Evolutionary conservation across 2,329 filamentous ascomycete genomes (phyloP), one percentile per base, ranked within the genome.

Genomic region (Chaetothyriales sp.): DNA sequence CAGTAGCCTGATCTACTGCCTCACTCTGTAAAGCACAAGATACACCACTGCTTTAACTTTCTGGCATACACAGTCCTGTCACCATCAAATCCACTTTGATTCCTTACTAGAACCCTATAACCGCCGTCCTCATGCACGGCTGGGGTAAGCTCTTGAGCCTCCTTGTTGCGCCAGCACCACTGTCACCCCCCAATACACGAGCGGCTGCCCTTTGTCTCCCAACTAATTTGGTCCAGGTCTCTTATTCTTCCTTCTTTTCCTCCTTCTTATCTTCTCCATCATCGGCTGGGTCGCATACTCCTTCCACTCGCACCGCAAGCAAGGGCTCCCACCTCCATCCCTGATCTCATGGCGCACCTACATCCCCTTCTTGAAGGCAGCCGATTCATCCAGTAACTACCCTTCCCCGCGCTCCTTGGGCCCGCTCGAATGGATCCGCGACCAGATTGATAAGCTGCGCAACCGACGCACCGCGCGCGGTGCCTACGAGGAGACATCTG

Each of bases 241-340:
- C 56, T 79, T 89, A 69, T 76, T 88, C 65, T 80, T 93, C 63
- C 75, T 86, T 62, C 66, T 90, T 62, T 60, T 86, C 58, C 69
- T 87, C 59, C 64, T 85, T 61, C 62, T 79, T 49, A 53, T 82
- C 50, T 66, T 72, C 50, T 77, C 68, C 22, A 79, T 70, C 51
- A 67, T 75, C 51, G 80, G 75, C 62, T 90, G 83, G 80, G 70
- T 87, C 53, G 67, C 80, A 61, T 88, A 81, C 62, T 80, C 81
- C 26, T 83, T 86, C 62, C 72, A 83, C 60, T 82, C 82, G 60
- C 85, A 86, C 48, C 76, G 80, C 55, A 78, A 79, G 63, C 75
- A 88, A 50, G 86, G 86, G 51, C 79, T 90, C 6, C 84, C 85
- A 3, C 78, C 68, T 83, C 52, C 70, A 70, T 32, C 55, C 12